Base-by-base conservation (phyloP, 1,284 basidiomycete species). In the Irpex sp. region DNA sequence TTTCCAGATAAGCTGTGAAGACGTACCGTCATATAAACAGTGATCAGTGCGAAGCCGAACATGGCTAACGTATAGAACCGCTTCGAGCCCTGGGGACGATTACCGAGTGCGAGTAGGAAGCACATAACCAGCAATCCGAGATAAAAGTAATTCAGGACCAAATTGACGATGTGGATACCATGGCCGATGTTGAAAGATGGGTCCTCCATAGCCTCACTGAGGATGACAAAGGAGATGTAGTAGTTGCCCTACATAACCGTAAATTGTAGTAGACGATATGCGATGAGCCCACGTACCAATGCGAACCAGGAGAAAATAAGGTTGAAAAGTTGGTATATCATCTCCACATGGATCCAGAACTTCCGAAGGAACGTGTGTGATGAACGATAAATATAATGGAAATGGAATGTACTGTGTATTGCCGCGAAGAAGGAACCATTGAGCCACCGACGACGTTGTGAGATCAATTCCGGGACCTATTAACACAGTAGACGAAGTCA, bases 371-470 rank as follows among this genome's bases (percentile, higher is more conserved):
- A 82, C 0, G 83, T 78, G 74, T 98, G 96, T 35, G 88, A 89
- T 12, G 91, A 94, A 37, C 94, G 85, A 75, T 97, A 97, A 59
- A 98, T 85, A 70, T 96, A 95, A 68, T 92, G 86, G 74, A 98
- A 97, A 73, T 97, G 93, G 63, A 95, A 81, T 2, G 88, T 90
- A 61, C 88, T 89, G 76, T 98, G 93, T 48, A 96, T 86, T 0
- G 93, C 93, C 2, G 96, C 96, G 71, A 96, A 96, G 83, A 98
- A 98, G 5, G 93, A 96, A 5, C 96, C 96, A 71, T 98, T 99
- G 47, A 98, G 82, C 96, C 96, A 97, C 58, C 95, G 87, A 59
- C 95, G 84, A 61, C 95, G 88, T 72, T 97, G 95, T 0, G 92
- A 93, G 67, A 97, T 94, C 60, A 97, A 77, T 72, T 96, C 94